phyloP scores from a whole-genome alignment of 352 stramenopile genomes.

The Pythium guiyangense region DNA sequence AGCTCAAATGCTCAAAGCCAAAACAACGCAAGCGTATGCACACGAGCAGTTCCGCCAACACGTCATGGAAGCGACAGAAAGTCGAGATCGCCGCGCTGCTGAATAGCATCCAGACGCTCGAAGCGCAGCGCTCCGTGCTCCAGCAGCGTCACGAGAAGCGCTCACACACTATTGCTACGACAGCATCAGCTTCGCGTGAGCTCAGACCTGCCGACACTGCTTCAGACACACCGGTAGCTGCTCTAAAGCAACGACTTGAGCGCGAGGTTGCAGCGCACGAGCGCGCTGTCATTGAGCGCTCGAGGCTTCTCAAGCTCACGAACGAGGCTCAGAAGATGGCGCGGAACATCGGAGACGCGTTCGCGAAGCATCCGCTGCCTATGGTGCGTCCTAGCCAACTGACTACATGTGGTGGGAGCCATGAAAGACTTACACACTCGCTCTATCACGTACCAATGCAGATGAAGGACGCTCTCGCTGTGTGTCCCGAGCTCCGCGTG shows the following conservation, averaged over 20 bases:
- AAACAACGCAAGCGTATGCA: conserved; percentile 12
- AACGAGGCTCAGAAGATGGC: conserved; percentile 1
- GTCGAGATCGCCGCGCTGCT: conserved; percentile 24
- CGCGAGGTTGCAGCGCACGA: conserved; percentile 5
- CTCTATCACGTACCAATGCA: neutral
- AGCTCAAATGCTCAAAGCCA: neutral
- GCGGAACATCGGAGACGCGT: neutral
- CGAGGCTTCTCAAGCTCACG: conserved; percentile 8
- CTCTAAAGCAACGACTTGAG: conserved; percentile 10
- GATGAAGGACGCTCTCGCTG: neutral
- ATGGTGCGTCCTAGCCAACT: neutral
- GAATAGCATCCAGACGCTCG: conserved; percentile 19
- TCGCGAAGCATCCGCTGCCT: conserved; percentile 6
- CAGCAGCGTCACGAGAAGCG: conserved; percentile 6
- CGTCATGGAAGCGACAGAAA: conserved; percentile 28
- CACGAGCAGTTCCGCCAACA: conserved; percentile 8
- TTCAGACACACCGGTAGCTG: neutral
- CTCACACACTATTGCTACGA: neutral
- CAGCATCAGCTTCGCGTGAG: neutral
- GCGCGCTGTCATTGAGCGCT: conserved; percentile 13
- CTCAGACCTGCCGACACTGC: neutral
- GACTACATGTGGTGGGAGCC: neutral
- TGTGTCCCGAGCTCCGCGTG: conserved; percentile 1
- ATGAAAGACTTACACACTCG: neutral
- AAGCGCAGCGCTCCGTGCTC: conserved; percentile 23